Percentiles rank a stretch among this genome's conserved stretches.
These are phyloP conservation scores for Jackrogersella multiformis DNA, from an alignment of 495 filamentous ascomycete species.

Conservation along the genomic window DNA sequence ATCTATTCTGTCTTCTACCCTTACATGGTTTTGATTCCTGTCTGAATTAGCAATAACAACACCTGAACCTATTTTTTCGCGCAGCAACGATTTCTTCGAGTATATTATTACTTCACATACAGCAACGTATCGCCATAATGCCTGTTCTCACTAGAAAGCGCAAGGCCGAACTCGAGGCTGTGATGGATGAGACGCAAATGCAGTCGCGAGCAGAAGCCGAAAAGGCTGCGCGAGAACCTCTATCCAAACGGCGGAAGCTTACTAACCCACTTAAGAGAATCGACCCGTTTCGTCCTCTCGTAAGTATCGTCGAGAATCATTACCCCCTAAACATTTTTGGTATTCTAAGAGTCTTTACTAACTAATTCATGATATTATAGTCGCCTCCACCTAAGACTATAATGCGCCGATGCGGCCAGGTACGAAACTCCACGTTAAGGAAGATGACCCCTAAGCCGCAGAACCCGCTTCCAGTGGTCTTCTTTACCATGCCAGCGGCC, in stretches of 20 bases:
- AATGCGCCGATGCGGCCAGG: background rate
- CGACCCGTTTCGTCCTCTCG: conserved; percentile 27
- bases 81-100: background rate
- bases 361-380: background rate
- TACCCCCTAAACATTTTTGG: background rate
- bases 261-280: conserved; percentile 10
- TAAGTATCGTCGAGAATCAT: background rate
- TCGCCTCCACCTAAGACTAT: conserved; percentile 14
- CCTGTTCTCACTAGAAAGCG: conserved; percentile 30
- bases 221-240: background rate
- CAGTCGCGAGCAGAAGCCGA: background rate
- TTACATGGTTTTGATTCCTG: too few species aligned
- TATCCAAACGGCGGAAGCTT: conserved; percentile 4
- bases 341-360: background rate
- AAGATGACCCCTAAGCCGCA: background rate
- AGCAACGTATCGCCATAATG: conserved; percentile 8
- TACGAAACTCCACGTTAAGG: background rate
- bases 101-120: background rate
- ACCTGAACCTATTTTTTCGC: too few species aligned
- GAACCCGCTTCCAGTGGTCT: conserved; percentile 11
- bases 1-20: too few species aligned
- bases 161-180: conserved; percentile 31
- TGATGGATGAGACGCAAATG: background rate
- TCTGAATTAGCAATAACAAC: too few species aligned
- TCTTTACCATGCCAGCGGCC: conserved; percentile 12